Evolutionary conservation across 805 yeast genomes (phyloP), one percentile per base, ranked within the genome.

Genomic region (Metschnikowia chrysomelidarum): DNA sequence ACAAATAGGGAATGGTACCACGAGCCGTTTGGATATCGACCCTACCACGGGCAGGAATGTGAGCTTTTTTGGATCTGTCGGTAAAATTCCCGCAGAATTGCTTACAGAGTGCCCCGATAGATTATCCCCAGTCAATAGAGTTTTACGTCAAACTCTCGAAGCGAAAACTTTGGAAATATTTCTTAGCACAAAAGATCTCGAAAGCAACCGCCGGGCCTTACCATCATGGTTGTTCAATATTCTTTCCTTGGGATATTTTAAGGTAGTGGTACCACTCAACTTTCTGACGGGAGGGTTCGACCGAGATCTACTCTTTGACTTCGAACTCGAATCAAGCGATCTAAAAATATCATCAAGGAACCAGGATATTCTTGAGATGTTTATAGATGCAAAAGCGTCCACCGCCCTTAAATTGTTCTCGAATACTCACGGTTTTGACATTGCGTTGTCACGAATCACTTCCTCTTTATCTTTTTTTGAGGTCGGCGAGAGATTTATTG

Each of bases 141-240:
- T 59, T 11, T 27, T 54, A 4, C 49, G 53, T 19, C 33, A 43
- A 19, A 41, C 47, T 16, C 34, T 57, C 15, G 40, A 53, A 8
- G 43, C 47, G 15, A 25, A 13, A 13, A 20, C 16, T 4, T 35
- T 57, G 7, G 39, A 38, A 11, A 32, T 52, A 4, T 34, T 36
- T 24, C 19, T 57, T 4, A 44, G 47, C n/a, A 58, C 56, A 1
- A 27, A 31, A 24, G 22, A 30, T 7, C 23, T 35, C 15, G 26
- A 36, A 23, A 5, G 6, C 4, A 46, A 44, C 35, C 7, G 12
- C 16, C 28, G 32, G 2, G 25, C 33, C 7, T 33, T 60, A 16
- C 64, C 63, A 1, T 26, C 34, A 9, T 61, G 66, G 66, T 36
- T 59, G 22, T 40, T 37, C 28, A 41, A 51, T 19, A 24, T 53